Conservation (phyloP, 805 yeast genomes). For the Nakazawaea wyomingensis region DNA sequence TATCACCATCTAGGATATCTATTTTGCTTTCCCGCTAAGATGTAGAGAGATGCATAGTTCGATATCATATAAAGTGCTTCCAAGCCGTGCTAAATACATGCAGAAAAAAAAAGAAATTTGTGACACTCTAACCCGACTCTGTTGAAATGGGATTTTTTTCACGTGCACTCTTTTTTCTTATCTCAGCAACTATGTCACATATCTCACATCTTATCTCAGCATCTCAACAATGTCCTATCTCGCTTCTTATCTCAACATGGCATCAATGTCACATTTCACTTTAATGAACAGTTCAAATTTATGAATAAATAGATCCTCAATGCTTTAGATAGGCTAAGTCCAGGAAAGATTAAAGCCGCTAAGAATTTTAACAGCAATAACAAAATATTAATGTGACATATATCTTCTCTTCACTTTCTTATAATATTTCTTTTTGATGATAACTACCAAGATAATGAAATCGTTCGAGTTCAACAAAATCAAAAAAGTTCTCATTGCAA, state of each 20-base stretch:
- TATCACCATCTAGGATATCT: background rate
- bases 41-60: too few relatives aligned
- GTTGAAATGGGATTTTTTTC: slow-evolving; percentile 3
- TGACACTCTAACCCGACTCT: background rate
- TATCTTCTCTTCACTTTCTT: background rate
- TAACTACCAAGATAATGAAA: background rate
- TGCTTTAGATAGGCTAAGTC: too few relatives aligned
- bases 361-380: background rate
- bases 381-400: background rate
- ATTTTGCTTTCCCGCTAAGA: background rate
- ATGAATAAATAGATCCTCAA: too few relatives aligned
- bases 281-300: too few relatives aligned
- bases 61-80: too few relatives aligned
- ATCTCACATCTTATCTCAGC: too few relatives aligned
- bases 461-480: slow-evolving; percentile 6
- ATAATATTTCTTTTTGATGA: background rate
- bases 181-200: background rate
- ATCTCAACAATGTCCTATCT: too few relatives aligned
- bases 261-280: too few relatives aligned
- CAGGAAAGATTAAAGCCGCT: too few relatives aligned
- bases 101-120: background rate
- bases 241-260: too few relatives aligned
- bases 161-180: background rate
- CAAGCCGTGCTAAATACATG: too few relatives aligned
- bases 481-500: slow-evolving; percentile 20